Base-by-base conservation (phyloP, 2,329 filamentous ascomycete genomes). In the Pseudopyricularia javanii region DNA sequence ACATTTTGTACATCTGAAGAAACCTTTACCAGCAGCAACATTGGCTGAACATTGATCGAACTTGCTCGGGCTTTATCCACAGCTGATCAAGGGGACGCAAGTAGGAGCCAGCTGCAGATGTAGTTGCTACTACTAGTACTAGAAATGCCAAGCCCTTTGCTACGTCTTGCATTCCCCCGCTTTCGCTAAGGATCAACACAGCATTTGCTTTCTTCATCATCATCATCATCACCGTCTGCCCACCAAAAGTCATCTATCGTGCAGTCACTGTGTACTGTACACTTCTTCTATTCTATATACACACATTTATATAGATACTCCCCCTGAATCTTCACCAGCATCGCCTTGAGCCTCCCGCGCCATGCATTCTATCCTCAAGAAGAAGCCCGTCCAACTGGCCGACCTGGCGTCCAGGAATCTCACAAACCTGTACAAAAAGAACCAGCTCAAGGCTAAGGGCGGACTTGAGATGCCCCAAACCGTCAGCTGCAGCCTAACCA, bases 391-490 rank as follows among this genome's bases (percentile, higher is more conserved):
- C 6, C 22, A 20, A 45, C 20, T 24, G 12, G 40, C 40, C 17
- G 24, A 45, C 20, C 40, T 45, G 7, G 20, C 5, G 12, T 45
- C 40, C 20, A 24, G 40, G 22, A 45, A 45, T 24, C 24, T 45
- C 20, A 45, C 74, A 35, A 67, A 78, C 45, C 80, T 91, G 56
- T 93, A 91, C 72, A 75, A 76, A 59, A 66, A 73, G 17, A 70
- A 73, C 54, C 70, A 72, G 56, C 71, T 87, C 22, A 47, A 57
- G 7, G 52, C 60, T 15, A 49, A 32, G 35, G 14, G 20, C 9
- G 35, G 20, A 4, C 33, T 26, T 8, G 35, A 43, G 24, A 40
- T 51, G 26, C 24, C 50, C n/a, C 12, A 26, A 35, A 52, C 50
- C 4, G 37, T 58, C 15, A 58, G 57, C 47, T 57, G 62, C 9